Evolutionary conservation across 108 stramenopile species (phyloP).

Genomic region (Skeletonema grethae): DNA sequence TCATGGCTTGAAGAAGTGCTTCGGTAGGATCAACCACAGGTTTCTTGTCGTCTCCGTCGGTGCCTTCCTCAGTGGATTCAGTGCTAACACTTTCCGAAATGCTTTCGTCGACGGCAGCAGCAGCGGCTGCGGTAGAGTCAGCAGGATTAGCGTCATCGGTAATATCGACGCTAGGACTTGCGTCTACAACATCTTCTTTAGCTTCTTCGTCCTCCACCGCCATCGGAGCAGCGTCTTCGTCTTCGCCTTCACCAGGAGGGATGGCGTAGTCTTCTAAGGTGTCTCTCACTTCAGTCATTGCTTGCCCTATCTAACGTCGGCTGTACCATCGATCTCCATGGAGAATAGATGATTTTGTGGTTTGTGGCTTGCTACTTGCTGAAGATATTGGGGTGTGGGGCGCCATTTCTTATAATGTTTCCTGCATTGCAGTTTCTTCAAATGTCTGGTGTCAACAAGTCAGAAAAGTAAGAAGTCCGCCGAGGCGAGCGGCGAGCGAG

Average conservation of each 20-base stretch:
- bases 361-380: too few species aligned
- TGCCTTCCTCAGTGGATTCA: background rate
- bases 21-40: conserved; percentile 42
- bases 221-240: background rate
- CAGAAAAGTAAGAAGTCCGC: too few species aligned
- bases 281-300: background rate
- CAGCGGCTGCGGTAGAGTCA: background rate
- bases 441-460: background rate
- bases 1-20: conserved; percentile 57
- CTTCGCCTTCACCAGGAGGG: background rate
- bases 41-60: conserved; percentile 19
- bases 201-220: background rate
- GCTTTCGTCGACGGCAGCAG: background rate
- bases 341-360: background rate
- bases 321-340: background rate
- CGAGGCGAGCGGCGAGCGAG: too few species aligned
- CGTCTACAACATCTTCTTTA: conserved; percentile 2
- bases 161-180: background rate
- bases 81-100: background rate
- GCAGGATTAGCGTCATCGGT: conserved; percentile 5
- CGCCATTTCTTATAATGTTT: background rate
- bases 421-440: background rate
- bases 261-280: background rate
- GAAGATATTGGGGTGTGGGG: too few species aligned
- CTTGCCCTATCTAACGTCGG: background rate